Evolutionary conservation across 169 alveolate genomes (phyloP), one percentile per base, ranked within the genome.

Genomic region (Plasmodium ovale): DNA sequence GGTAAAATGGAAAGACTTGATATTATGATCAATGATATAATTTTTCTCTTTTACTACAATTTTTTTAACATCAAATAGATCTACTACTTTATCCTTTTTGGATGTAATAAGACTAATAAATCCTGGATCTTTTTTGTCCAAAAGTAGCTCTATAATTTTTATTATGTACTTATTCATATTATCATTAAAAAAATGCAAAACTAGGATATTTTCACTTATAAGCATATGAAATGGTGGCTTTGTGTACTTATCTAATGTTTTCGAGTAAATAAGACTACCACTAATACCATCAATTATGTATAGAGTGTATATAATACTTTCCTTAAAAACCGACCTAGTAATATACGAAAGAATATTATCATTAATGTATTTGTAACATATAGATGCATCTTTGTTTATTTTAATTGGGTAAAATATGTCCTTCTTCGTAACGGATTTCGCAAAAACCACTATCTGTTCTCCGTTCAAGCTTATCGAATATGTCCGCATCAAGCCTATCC

Each of bases 351-450:
- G 51, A n/a, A 82, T 82, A 56, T 82, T 82, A 59, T 82, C 59
- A 67, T 44, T 82, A 56, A 82, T 70, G 59, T 82, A 82, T 56
- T 82, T 82, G 39, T 82, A 82, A 42, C 84, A 65, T 59, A 82
- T 82, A 23, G 90, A 82, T n/a, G 90, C 90, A 47, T 82, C 90
- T 25, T 82, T 82, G 37, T 82, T 82, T 58, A 82, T 82, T 82
- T 82, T 65, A 7, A 82, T 65, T 47, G 90, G 90, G 31, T 59
- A 82, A 82, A 82, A 82, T 14, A 58, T 65, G 27, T 82, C 82
- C 58, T 82, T 82, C 58, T 82, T 65, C 35, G 90, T 82, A 35
- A 82, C n/a, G 21, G 90, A 65, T 16, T 82, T 65, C 25, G 82
- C 12, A 49, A 47, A 82, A 51, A 82, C 47, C 58, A 51, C 82